A percentile compares a stretch with the other conserved stretches of the same genome.
These are phyloP conservation scores for Diplocarpon rosae DNA, from an alignment of 2,329 filamentous ascomycete genomes.

Conservation along the genomic window DNA sequence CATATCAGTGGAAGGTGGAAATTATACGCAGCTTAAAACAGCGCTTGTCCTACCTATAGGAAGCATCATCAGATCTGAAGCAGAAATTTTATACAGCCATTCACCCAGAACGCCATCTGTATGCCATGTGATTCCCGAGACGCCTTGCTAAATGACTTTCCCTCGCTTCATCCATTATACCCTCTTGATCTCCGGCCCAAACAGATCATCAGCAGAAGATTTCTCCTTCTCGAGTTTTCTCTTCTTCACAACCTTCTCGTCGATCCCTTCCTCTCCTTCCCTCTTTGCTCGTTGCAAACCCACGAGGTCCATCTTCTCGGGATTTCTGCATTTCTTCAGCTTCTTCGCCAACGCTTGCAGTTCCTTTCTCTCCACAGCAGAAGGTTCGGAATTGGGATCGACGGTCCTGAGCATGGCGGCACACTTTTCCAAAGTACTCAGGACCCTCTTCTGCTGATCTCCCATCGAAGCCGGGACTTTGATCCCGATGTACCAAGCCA, in stretches of 20 bases:
- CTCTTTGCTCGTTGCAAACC: conserved; percentile 49
- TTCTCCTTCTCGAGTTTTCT: conserved; percentile 33
- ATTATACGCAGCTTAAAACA: no score
- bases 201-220: conserved; percentile 25
- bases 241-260: conserved; percentile 29
- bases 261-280: conserved; percentile 30
- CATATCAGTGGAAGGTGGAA: no score
- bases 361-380: conserved; percentile 31
- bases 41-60: no score
- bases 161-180: conserved; percentile 3
- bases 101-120: conserved; percentile 10
- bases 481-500: conserved; percentile 23
- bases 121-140: conserved; percentile 15
- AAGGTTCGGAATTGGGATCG: conserved; percentile 28
- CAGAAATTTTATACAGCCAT: not conserved
- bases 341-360: conserved; percentile 55
- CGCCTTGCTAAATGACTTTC: conserved; percentile 18
- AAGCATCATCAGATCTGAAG: no score
- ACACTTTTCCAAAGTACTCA: conserved; percentile 39
- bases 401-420: conserved; percentile 45
- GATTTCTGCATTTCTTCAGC: conserved; percentile 62
- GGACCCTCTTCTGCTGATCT: conserved; percentile 35
- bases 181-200: conserved; percentile 23
- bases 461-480: conserved; percentile 24
- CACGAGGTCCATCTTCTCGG: conserved; percentile 61